These are phyloP conservation scores for Hypsizygus ulmarius DNA, from an alignment of 1,284 basidiomycete species.

Conservation along the genomic window DNA sequence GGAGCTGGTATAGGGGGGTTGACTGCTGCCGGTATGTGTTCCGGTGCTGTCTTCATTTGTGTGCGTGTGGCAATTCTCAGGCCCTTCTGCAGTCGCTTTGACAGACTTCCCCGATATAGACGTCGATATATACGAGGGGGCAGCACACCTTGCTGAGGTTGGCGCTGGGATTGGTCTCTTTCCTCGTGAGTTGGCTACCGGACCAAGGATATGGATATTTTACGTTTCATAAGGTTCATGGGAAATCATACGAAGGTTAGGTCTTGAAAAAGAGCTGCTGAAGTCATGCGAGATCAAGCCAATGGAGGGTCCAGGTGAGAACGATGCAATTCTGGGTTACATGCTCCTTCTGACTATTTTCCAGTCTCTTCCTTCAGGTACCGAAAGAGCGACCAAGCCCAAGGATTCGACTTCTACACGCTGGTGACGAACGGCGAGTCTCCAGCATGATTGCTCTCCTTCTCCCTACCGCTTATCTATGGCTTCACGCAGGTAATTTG, in stretches of 20 bases:
- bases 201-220: not conserved
- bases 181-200: constrained; percentile 31
- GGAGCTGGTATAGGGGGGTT: constrained; percentile 57
- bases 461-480: constrained; percentile 5
- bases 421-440: constrained; percentile 44
- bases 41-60: not conserved
- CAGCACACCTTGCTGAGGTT: constrained; percentile 43
- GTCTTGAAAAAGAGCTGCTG: constrained; percentile 46
- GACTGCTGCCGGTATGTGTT: constrained; percentile 32
- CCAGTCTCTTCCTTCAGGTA: constrained; percentile 44
- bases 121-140: constrained; percentile 52
- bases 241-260: constrained; percentile 48
- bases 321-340: not conserved
- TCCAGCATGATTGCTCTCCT: not conserved
- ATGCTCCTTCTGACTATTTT: constrained; percentile 4
- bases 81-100: constrained; percentile 41
- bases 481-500: constrained; percentile 35
- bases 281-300: constrained; percentile 37
- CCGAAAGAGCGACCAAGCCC: constrained; percentile 48
- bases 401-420: constrained; percentile 46
- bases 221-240: constrained; percentile 29
- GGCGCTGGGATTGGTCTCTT: constrained; percentile 62
- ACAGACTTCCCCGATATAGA: constrained; percentile 49
- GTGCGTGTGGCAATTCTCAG: constrained; percentile 2
- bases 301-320: constrained; percentile 37